Conservation (phyloP, 345 rosid genomes). For the Crucihimalaya himalaica region DNA sequence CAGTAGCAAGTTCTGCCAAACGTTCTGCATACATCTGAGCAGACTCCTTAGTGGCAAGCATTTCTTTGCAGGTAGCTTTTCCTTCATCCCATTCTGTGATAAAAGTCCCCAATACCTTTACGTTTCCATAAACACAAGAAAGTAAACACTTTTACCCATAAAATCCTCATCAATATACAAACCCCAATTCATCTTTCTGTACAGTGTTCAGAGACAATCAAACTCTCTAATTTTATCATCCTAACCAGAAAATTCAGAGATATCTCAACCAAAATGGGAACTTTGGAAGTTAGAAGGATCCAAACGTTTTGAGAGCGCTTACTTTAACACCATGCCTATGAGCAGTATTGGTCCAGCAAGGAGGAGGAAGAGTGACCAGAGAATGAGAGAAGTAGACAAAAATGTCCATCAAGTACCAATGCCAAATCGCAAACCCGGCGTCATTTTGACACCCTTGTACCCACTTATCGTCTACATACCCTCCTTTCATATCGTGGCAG, state of each 20-base stretch:
- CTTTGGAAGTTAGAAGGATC: background rate
- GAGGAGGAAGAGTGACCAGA: conserved; percentile 86
- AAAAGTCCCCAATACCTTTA: conserved; percentile 83
- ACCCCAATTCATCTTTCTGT: background rate
- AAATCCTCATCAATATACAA: background rate
- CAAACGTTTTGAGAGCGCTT: background rate
- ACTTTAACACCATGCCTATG: conserved; percentile 92
- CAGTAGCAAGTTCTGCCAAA: conserved; percentile 68
- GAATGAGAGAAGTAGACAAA: conserved; percentile 82
- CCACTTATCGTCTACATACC: conserved; percentile 80
- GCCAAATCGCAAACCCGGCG: conserved; percentile 70
- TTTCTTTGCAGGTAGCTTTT: conserved; percentile 49
- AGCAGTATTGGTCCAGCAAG: conserved; percentile 91
- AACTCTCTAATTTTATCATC: background rate
- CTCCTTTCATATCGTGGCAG: conserved; percentile 84
- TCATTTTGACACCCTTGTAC: conserved; percentile 74
- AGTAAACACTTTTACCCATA: background rate
- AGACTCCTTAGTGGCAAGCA: conserved; percentile 71
- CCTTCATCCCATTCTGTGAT: conserved; percentile 88
- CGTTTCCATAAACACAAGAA: conserved; percentile 29
- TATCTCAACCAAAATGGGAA: background rate
- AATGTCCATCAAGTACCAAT: conserved; percentile 89
- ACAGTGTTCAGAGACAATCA: background rate
- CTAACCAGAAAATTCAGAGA: background rate
- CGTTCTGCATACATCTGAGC: conserved; percentile 68